Evolutionary conservation across 108 stramenopile species (phyloP), one percentile per base, ranked within the genome.

Genomic region (Stephanodiscus minutulus): DNA sequence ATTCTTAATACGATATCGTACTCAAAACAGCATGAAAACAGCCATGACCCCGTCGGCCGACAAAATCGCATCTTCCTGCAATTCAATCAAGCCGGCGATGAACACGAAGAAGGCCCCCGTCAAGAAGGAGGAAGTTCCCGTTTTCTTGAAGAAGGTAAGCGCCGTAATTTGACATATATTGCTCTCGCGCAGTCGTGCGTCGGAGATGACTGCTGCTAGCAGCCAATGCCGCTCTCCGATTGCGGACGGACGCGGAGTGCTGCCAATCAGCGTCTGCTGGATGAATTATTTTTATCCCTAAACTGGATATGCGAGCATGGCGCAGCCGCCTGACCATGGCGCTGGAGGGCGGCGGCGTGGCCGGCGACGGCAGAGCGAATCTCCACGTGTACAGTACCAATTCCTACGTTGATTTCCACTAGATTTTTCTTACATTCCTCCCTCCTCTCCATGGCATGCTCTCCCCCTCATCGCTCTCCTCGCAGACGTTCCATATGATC

Each of bases 401-500:
- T 61, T 39, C 39, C 60, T 29, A 39, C 29, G 21, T 11, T 21
- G 24, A 29, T 44, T 8, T 59, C 44, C 61, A 60, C 60, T 27
- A n/a, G 35, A 70, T 44, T 46, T 57, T 39, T 61, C 25, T 54
- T 18, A 36, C 28, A 15, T 9, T 53, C 7, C 21, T 13, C 20
- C n/a, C 70, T 12, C 20, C 33, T 27, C 43, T 46, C 9, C 18
- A 3, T 15, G 10, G 18, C 0, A 7, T 50, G 3, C 21, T 37
- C 33, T 6, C 54, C 11, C 15, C 31, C 50, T 56, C 41, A 41
- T 18, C 68, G 35, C 64, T 56, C 36, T 35, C 25, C 31, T 28
- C 17, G 15, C 74, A 86, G 73, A 86, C 90, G 2, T 91, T 84
- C 55, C 85, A 88, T 59, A 91, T 91, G 87, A 88, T 91, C 53